phyloP scores from a whole-genome alignment of 2,329 filamentous ascomycete genomes.

The Cercospora brassicicola region DNA sequence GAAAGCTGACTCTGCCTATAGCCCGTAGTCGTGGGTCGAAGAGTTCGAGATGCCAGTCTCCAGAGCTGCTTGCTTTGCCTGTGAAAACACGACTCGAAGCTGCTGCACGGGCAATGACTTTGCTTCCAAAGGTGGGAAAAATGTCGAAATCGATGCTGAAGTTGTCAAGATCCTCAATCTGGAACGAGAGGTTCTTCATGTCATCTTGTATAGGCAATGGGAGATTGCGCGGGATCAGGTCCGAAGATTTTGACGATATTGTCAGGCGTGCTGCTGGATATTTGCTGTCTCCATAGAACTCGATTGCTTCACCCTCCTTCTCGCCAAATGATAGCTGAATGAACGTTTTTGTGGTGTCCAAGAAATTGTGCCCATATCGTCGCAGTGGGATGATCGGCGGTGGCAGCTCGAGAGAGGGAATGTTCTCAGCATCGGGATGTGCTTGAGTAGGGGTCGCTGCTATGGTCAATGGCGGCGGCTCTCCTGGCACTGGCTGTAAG shows the following conservation, averaged over 20 bases:
- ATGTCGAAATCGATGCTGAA: slow-evolving; percentile 98
- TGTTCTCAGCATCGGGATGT: slow-evolving; percentile 71
- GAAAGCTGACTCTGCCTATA: slow-evolving; percentile 92
- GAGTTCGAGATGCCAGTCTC: slow-evolving; percentile 79
- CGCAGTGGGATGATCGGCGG: slow-evolving; percentile 94
- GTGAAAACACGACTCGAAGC: slow-evolving; percentile 85
- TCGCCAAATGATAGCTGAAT: slow-evolving; percentile 89
- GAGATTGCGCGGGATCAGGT: slow-evolving; percentile 93
- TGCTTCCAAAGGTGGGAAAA: slow-evolving; percentile 94
- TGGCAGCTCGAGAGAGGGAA: slow-evolving; percentile 86
- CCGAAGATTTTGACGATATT: slow-evolving; percentile 93
- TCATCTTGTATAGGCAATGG: slow-evolving; percentile 96
- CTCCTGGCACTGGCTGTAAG: slow-evolving; percentile 40
- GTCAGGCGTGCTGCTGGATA: slow-evolving; percentile 93
- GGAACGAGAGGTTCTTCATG: slow-evolving; percentile 88
- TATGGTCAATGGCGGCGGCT: slow-evolving; percentile 58
- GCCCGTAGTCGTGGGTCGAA: slow-evolving; percentile 89
- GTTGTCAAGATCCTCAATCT: slow-evolving; percentile 87
- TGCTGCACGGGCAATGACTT: slow-evolving; percentile 94
- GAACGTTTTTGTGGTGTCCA: slow-evolving; percentile 89
- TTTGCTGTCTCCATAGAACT: slow-evolving; percentile 97
- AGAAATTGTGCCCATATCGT: slow-evolving; percentile 95
- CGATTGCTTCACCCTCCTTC: slow-evolving; percentile 68
- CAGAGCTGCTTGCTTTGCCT: slow-evolving; percentile 70
- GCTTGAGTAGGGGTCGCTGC: slow-evolving; percentile 28